Evolutionary conservation across 176 grass and related monocot species (phyloP).

Genomic region (Pontederia paniculata): DNA sequence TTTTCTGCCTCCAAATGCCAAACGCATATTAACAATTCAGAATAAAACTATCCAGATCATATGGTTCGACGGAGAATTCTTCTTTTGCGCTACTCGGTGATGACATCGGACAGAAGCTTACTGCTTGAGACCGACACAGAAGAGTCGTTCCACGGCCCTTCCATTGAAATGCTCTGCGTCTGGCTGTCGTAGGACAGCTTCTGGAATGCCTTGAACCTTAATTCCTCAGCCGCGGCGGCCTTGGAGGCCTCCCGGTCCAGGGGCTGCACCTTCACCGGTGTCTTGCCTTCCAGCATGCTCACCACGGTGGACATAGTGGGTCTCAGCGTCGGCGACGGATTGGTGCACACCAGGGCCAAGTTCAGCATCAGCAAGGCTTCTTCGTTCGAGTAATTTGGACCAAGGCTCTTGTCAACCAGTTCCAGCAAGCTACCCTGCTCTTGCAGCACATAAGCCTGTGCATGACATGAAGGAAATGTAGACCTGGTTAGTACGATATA

Average conservation of each 20-base stretch:
- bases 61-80: no score
- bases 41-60: no score
- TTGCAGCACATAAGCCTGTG: slow-evolving; percentile 51
- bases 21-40: no score
- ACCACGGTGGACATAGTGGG: slow-evolving; percentile 66
- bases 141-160: not conserved
- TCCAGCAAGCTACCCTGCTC: slow-evolving; percentile 58
- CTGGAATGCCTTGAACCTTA: slow-evolving; percentile 9
- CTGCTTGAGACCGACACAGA: not conserved
- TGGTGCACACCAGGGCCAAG: slow-evolving; percentile 56
- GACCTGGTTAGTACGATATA: not conserved
- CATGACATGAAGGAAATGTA: not conserved
- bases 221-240: not conserved
- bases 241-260: not conserved
- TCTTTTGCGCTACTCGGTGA: no score
- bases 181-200: slow-evolving; percentile 1
- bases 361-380: slow-evolving; percentile 50
- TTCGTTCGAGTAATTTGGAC: slow-evolving; percentile 42
- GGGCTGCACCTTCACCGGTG: not conserved
- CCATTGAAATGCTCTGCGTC: not conserved
- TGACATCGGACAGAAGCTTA: no score
- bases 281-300: slow-evolving; percentile 35
- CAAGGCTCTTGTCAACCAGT: slow-evolving; percentile 47
- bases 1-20: no score
- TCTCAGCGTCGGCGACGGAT: slow-evolving; percentile 35